Evolutionary conservation across 2,329 filamentous ascomycete species (phyloP).

Genomic region (Ustulina deusta): DNA sequence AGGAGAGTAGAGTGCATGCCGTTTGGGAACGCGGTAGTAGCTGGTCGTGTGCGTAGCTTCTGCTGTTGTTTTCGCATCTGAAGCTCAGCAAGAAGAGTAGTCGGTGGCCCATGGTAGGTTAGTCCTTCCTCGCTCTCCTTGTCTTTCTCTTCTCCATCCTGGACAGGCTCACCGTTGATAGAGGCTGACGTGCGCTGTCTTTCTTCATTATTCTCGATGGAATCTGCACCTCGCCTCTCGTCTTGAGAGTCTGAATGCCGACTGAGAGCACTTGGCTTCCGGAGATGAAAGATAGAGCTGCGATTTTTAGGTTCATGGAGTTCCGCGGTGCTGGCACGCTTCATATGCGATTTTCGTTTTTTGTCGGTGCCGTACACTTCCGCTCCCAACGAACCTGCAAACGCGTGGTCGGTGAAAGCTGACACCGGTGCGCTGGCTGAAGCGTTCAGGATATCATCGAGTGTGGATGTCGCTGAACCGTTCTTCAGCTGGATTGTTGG

Average conservation of each 20-base stretch:
- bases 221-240: constrained; percentile 40
- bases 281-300: constrained; percentile 62
- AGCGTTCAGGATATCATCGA: constrained; percentile 92
- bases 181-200: constrained; percentile 44
- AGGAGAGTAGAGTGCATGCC: constrained; percentile 93
- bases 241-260: constrained; percentile 45
- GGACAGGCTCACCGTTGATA: constrained; percentile 50
- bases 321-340: constrained; percentile 44
- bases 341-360: constrained; percentile 59
- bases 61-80: constrained; percentile 92
- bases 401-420: constrained; percentile 91
- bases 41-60: constrained; percentile 79
- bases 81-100: constrained; percentile 90
- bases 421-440: constrained; percentile 88
- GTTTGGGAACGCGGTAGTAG: constrained; percentile 71
- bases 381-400: constrained; percentile 78
- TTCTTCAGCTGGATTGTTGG: constrained; percentile 71
- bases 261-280: constrained; percentile 55
- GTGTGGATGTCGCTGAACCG: constrained; percentile 86
- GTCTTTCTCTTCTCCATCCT: constrained; percentile 60
- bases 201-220: constrained; percentile 45
- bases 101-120: constrained; percentile 77
- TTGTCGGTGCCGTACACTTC: constrained; percentile 78
- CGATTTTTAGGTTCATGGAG: constrained; percentile 57
- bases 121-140: constrained; percentile 57